A percentile compares a stretch with the other conserved stretches of the same genome.
Evolutionary conservation across 1,284 basidiomycete genomes (phyloP).

Genomic region (Volvariella surrecta): DNA sequence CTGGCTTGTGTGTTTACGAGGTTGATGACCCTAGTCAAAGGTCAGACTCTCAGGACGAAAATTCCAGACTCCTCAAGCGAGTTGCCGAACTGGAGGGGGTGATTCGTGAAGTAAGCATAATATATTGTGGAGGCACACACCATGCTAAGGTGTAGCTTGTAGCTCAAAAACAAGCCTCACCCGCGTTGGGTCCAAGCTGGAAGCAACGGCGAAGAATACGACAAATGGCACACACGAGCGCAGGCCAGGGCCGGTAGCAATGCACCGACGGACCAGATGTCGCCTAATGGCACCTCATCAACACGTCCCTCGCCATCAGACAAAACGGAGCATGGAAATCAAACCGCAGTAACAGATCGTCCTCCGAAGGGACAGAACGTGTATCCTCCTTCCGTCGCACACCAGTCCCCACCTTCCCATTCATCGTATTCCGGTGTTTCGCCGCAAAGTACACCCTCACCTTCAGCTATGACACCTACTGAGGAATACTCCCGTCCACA

Average conservation of each 20-base stretch:
- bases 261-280: conserved; percentile 9
- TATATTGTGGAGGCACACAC: conserved; percentile 1
- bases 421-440: conserved; percentile 25
- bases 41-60: conserved; percentile 48
- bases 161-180: conserved; percentile 67
- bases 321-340: too few relatives aligned
- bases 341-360: neutral
- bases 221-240: conserved; percentile 20
- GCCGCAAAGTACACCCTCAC: conserved; percentile 30
- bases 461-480: conserved; percentile 29
- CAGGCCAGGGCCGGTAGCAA: conserved; percentile 13
- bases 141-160: conserved; percentile 5
- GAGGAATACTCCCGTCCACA: conserved; percentile 27
- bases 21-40: conserved; percentile 67
- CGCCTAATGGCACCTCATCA: conserved; percentile 20
- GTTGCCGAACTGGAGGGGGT: conserved; percentile 80
- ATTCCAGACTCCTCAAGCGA: conserved; percentile 57
- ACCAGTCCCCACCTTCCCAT: conserved; percentile 12
- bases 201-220: conserved; percentile 16
- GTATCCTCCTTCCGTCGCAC: conserved; percentile 13
- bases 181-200: conserved; percentile 48
- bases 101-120: conserved; percentile 57
- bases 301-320: conserved; percentile 14
- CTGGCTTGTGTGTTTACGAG: conserved; percentile 78
- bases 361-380: conserved; percentile 6